Percentiles rank a stretch among this genome's conserved stretches.
phyloP scores from a whole-genome alignment of 805 yeast species.

The Saccharomycopsis malanga region DNA sequence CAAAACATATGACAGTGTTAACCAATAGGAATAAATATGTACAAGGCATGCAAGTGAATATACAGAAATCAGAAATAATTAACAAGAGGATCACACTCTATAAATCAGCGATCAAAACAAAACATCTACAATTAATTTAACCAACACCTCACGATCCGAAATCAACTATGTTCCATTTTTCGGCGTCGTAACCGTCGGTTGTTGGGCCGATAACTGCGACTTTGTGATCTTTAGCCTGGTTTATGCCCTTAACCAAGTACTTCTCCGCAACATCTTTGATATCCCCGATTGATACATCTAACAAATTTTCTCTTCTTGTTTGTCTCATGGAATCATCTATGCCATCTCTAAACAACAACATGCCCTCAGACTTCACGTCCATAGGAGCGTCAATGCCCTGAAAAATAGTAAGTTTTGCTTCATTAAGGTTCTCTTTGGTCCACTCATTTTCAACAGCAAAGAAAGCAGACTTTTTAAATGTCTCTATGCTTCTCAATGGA shows the following conservation, averaged over 20 bases:
- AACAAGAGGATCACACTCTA: too few relatives aligned
- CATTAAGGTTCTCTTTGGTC: conserved; percentile 64
- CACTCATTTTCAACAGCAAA: conserved; percentile 45
- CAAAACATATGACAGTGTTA: too few relatives aligned
- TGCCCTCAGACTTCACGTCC: conserved; percentile 74
- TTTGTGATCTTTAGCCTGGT: conserved; percentile 23
- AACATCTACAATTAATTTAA: too few relatives aligned
- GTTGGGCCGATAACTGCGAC: conserved; percentile 44
- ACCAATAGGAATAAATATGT: too few relatives aligned
- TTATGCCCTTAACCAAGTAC: conserved; percentile 39
- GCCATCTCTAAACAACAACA: conserved; percentile 55
- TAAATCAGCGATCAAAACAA: too few relatives aligned
- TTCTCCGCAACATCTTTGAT: conserved; percentile 58
- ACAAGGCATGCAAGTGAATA: too few relatives aligned
- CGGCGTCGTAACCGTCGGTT: conserved; percentile 20
- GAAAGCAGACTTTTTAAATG: conserved; percentile 47
- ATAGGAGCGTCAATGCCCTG: conserved; percentile 89
- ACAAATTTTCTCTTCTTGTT: conserved; percentile 62
- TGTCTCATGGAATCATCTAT: conserved; percentile 77
- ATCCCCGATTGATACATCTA: conserved; percentile 59
- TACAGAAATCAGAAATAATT: too few relatives aligned
- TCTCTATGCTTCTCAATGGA: conserved; percentile 57
- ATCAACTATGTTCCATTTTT: conserved; percentile 16
- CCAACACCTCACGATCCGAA: too few relatives aligned
- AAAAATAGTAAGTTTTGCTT: conserved; percentile 85